Base-by-base conservation (phyloP, 2,329 filamentous ascomycete genomes). In the Botrytis galanthina region DNA sequence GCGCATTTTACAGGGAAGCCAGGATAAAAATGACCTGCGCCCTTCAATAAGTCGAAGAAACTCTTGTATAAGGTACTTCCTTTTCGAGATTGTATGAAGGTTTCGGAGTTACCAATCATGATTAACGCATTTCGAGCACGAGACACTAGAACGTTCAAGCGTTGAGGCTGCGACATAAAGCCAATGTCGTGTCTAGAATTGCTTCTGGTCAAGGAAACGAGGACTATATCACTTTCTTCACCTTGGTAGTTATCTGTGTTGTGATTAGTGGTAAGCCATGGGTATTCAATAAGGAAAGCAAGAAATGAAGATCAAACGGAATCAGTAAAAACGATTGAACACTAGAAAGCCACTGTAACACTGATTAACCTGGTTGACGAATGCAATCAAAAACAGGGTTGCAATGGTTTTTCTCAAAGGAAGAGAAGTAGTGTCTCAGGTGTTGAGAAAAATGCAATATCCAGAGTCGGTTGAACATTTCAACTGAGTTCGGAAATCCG, bases 171-270 rank as follows among this genome's bases (percentile, higher is more conserved):
- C 0, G 83, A 79, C 84, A 94, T 89, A 79, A 94, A 94, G 0
- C 92, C 92, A 44, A 94, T 92, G 1, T 93, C 89, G 0, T 88
- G 86, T 0, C 79, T 78, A 0, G 78, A 73, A 75, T 94, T 94
- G 79, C 91, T 92, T 7, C 92, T 83, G 0, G 91, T 93, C 18
- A 94, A 80, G 0, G 90, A 91, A 0, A 84, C 87, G 12, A 95
- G 86, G 0, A 94, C 89, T 26, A 95, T 91, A 1, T 94, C 88
- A 54, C 88, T 90, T 76, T 95, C 92, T 78, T 94, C 92, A 1
- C 92, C 92, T 79, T 94, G 92, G 73, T 92, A 95, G 75, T 94
- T 94, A 75, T 94, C 92, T 91, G 4, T 14, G 4, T 29, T 3
- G 8, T 5, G 6, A 39, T 67, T 20, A 67, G 64, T 16, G 16